Evolutionary conservation across 768 basidiomycete genomes (phyloP), one percentile per base, ranked within the genome.

Genomic region (Leucosporidium creatinivorum): DNA sequence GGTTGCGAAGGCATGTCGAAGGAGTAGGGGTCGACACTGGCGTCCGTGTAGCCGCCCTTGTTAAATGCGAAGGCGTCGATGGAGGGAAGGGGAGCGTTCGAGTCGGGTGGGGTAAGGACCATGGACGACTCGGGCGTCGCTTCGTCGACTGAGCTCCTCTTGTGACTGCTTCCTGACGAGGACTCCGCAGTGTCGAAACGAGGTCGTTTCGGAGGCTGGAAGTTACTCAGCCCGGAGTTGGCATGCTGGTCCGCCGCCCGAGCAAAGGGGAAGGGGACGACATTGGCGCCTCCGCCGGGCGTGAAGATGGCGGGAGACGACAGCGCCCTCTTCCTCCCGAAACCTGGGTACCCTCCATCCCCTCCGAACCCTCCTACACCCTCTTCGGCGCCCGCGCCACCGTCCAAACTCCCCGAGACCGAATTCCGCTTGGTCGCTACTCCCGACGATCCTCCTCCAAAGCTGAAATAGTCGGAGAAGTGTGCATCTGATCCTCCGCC

Each of bases 301-400:
- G 67, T 72, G 23, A 21, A 26, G 33, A 72, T 19, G 0, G 67
- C 67, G 1, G 70, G 70, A 0, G 70, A 62, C n/a, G 67, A 68
- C 48, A 66, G 9, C 3, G 70, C 70, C 2, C 70, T 67, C 48
- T 72, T 72, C 39, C 39, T 44, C 13, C 10, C 8, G 13, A 15
- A 44, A 9, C 39, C 39, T 44, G 39, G 39, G 13, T 12, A 44
- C 13, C 39, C 39, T 44, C 15, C 39, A 44, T 44, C 39, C 3
- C 39, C 39, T 17, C 39, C 39, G 39, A 44, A 44, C 39, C 8
- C 39, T 7, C 39, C 39, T 17, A 44, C 39, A 44, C 39, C 39
- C 39, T 44, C 39, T 13, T 44, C 39, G 39, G 39, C 39, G 39
- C 39, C 39, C 15, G 39, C 39, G 39, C 39, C 39, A 44, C 39